phyloP scores from a whole-genome alignment of 768 basidiomycete genomes.

The Exidia glandulosa region DNA sequence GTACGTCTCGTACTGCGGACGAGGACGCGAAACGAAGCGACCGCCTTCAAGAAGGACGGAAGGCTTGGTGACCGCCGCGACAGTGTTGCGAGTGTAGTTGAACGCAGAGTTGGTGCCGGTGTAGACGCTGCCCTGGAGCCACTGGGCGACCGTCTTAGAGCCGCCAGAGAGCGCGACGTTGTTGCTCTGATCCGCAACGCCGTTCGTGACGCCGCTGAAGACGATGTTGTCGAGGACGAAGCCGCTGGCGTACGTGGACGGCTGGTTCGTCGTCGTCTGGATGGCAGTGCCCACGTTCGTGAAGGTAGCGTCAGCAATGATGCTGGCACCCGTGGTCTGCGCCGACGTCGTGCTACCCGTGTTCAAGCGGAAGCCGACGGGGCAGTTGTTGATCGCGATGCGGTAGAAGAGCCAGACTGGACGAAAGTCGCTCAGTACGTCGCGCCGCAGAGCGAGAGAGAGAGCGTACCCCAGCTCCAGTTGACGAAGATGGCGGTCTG shows the following conservation, averaged over 20 bases:
- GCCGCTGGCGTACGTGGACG: constrained; percentile 5
- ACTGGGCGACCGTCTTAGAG: constrained; percentile 39
- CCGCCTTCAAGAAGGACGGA: constrained; percentile 39
- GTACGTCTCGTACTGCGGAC: constrained; percentile 39
- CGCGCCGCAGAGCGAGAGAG: not conserved
- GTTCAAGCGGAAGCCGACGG: constrained; percentile 43
- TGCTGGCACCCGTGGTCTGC: not conserved
- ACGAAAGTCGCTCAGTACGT: not conserved
- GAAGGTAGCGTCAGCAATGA: constrained; percentile 14
- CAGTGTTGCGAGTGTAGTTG: constrained; percentile 39
- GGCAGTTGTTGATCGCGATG: constrained; percentile 34
- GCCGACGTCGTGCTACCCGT: constrained; percentile 35
- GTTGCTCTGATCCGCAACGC: not conserved
- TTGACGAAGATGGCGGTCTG: constrained; percentile 18
- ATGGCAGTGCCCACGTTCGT: constrained; percentile 53
- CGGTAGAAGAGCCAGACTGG: constrained; percentile 38
- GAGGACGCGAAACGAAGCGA: constrained; percentile 2
- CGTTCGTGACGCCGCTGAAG: not conserved
- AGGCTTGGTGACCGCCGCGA: constrained; percentile 43
- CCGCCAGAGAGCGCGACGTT: not conserved
- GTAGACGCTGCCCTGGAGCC: constrained; percentile 72
- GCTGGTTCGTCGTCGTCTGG: constrained; percentile 39
- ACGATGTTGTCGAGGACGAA: not conserved
- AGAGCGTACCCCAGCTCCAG: constrained; percentile 22
- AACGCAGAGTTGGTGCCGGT: constrained; percentile 34